Percentiles rank a stretch among this genome's conserved stretches.
Conservation (phyloP, 139 green algal species). For the Mesotaenium endlicherianum region DNA sequence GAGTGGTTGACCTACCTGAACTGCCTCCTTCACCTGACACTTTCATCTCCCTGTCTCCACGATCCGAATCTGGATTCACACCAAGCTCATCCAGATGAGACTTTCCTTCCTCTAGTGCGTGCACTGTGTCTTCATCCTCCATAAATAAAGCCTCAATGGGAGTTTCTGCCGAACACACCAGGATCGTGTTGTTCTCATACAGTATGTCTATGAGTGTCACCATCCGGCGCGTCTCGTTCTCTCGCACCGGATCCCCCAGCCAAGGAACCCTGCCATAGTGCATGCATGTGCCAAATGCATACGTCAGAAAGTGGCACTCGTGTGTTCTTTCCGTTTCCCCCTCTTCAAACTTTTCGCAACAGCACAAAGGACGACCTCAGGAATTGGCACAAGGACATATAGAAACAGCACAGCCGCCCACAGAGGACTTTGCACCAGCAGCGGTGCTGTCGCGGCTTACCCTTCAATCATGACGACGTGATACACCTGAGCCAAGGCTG, state of each 20-base stretch:
- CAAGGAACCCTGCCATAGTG: conserved; percentile 7
- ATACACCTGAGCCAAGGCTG: not conserved
- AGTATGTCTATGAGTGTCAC: conserved; percentile 89
- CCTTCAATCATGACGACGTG: conserved; percentile 3
- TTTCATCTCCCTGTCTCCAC: too few relatives aligned
- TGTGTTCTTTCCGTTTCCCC: too few relatives aligned
- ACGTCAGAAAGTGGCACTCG: not conserved
- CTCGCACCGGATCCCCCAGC: conserved; percentile 1
- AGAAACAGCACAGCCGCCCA: too few relatives aligned
- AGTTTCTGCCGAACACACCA: conserved; percentile 1
- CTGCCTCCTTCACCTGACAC: conserved; percentile 6
- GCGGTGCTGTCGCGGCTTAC: too few relatives aligned
- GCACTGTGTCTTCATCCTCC: too few relatives aligned
- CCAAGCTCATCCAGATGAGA: too few relatives aligned
- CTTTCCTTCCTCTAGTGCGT: too few relatives aligned
- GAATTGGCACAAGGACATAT: too few relatives aligned
- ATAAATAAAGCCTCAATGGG: conserved; percentile 15
- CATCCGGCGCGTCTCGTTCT: conserved; percentile 66
- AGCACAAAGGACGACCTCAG: too few relatives aligned
- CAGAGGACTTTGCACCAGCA: too few relatives aligned
- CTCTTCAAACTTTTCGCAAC: too few relatives aligned
- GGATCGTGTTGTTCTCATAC: conserved; percentile 74
- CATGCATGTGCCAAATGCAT: not conserved
- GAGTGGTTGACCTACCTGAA: conserved; percentile 19
- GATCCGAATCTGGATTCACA: too few relatives aligned